Conservation (phyloP, 371 early-diverging fungal species). For the Cokeromyces recurvatus region DNA sequence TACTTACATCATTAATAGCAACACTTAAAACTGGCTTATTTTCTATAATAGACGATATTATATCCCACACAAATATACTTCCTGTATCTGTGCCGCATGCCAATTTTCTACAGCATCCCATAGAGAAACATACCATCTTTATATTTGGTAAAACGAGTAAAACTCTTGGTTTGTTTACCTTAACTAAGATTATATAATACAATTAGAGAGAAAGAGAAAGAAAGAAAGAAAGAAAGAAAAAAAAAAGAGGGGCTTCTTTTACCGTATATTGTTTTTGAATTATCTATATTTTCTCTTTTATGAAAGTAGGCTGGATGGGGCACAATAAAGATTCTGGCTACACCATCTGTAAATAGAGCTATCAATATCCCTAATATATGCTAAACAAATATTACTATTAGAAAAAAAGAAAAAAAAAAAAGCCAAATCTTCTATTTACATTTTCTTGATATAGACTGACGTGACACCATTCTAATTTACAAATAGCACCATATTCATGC, state of each 20-base stretch:
- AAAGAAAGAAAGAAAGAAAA: background rate
- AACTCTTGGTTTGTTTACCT: constrained; percentile 11
- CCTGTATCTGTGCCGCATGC: constrained; percentile 29
- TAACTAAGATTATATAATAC: too few relatives aligned
- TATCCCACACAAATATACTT: constrained; percentile 22
- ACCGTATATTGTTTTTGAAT: background rate
- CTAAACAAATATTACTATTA: background rate
- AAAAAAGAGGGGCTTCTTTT: background rate
- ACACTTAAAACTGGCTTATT: background rate
- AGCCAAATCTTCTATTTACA: background rate
- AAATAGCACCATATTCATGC: constrained; percentile 52
- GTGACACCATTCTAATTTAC: constrained; percentile 59
- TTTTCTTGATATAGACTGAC: constrained; percentile 39
- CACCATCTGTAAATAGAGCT: constrained; percentile 53
- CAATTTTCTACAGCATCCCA: constrained; percentile 21
- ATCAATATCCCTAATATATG: constrained; percentile 53
- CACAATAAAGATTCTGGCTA: constrained; percentile 44
- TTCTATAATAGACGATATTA: constrained; percentile 13
- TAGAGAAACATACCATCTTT: constrained; percentile 11
- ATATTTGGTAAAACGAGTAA: constrained; percentile 9
- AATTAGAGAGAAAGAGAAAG: background rate
- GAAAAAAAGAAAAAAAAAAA: background rate
- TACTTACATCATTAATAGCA: background rate
- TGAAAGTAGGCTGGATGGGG: constrained; percentile 49
- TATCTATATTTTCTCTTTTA: background rate